A percentile compares a stretch with the other conserved stretches of the same genome.
These are phyloP conservation scores for Penicillium oxalicum DNA, from an alignment of 2,329 filamentous ascomycete species.

Conservation along the genomic window DNA sequence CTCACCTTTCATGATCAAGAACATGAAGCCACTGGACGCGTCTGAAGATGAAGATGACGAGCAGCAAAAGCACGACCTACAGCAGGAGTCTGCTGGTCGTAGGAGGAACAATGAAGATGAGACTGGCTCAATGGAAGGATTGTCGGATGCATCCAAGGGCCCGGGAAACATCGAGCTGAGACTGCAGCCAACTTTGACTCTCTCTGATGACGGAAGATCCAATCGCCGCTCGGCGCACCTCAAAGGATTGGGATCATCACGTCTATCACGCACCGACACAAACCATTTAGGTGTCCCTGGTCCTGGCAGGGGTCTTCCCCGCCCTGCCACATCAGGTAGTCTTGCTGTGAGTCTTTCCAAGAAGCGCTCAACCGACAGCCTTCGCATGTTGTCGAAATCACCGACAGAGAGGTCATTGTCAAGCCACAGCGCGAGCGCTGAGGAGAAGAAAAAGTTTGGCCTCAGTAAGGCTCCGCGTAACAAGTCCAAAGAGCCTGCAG, in stretches of 20 bases:
- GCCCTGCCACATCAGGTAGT: constrained; percentile 25
- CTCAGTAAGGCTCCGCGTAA: constrained; percentile 42
- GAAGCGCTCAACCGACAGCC: constrained; percentile 40
- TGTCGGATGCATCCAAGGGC: constrained; percentile 49
- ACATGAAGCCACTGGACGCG: constrained; percentile 45
- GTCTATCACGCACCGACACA: constrained; percentile 26
- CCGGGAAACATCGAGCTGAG: constrained; percentile 74
- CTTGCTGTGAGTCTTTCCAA: constrained; percentile 29
- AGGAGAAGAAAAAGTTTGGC: constrained; percentile 47
- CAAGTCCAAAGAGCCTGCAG: constrained; percentile 62
- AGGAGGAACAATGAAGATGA: constrained; percentile 33
- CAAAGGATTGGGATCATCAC: constrained; percentile 32
- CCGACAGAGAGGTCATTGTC: constrained; percentile 35
- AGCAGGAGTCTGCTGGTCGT: constrained; percentile 16
- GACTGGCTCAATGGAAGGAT: constrained; percentile 41
- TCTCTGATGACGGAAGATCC: constrained; percentile 38
- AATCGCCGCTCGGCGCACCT: constrained; percentile 28
- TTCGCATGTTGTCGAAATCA: constrained; percentile 32
- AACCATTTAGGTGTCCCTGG: constrained; percentile 17
- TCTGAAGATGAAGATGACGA: constrained; percentile 44
- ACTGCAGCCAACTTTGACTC: constrained; percentile 71
- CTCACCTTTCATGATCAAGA: constrained; percentile 48
- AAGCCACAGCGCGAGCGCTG: constrained; percentile 23
- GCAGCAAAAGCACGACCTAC: constrained; percentile 13
- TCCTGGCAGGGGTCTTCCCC: constrained; percentile 22